Base-by-base conservation (phyloP, 2,329 filamentous ascomycete genomes). In the Tricladium varicosporioides region DNA sequence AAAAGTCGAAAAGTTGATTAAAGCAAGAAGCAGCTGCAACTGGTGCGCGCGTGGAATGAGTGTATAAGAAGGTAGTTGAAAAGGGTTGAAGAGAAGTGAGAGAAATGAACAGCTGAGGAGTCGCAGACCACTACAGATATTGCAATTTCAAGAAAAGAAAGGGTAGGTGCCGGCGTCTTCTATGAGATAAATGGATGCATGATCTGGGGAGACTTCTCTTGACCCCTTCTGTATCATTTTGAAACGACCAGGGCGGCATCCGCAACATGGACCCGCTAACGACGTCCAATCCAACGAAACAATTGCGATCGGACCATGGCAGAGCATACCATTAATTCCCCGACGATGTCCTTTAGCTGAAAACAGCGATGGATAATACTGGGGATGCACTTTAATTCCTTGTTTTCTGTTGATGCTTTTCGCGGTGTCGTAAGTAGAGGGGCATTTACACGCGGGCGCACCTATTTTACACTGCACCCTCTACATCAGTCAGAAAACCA, bases 71-170 rank as follows among this genome's bases (percentile, higher is more conserved):
- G 45, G 46, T 48, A 43, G 45, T 53, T 48, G 48, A 13, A 18
- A 47, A 18, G 36, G 14, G 22, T 53, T 52, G 8, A 51, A 58
- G 16, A 48, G 36, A 45, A 45, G 52, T 51, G 51, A 32, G 51
- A 51, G 47, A 33, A 19, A 51, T 33, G 27, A 22, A 40, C 36
- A 18, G 52, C 32, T 31, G 33, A 54, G 57, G 53, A 57, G 60
- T 65, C 60, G 59, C 62, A 61, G 56, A 64, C 60, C 54, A 59
- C 56, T 46, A 44, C 51, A 58, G 58, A 57, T 49, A 63, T 60
- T 60, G 52, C 48, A 63, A 63, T 59, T 59, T 58, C 60, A 47
- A 52, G 46, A 53, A 48, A 49, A 55, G 15, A 50, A 51, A 53
- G 40, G 51, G 54, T 40, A 54, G 22, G 14, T 51, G 44, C 33